phyloP scores from a whole-genome alignment of 1,139 yeast genomes.

The Diutina siamensis region DNA sequence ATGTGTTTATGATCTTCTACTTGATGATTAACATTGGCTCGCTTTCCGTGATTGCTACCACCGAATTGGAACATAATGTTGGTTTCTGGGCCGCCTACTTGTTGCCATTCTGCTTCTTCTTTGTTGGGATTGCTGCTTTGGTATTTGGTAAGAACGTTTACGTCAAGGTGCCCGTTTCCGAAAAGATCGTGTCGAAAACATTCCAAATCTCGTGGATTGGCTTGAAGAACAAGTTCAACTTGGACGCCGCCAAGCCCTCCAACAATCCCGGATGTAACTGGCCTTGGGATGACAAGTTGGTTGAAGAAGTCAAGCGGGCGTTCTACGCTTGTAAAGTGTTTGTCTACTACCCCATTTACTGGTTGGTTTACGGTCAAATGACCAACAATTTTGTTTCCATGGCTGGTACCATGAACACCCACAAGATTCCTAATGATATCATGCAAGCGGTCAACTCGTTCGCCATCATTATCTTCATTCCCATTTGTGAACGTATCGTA shows the following conservation, averaged over 20 bases:
- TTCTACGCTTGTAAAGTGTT: constrained; percentile 54
- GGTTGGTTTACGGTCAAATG: constrained; percentile 64
- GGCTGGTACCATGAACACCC: constrained; percentile 54
- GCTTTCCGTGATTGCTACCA: constrained; percentile 30
- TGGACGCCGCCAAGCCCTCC: constrained; percentile 48
- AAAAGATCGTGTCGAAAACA: constrained; percentile 47
- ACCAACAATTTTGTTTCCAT: constrained; percentile 51
- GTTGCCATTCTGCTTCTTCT: constrained; percentile 58
- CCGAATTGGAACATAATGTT: constrained; percentile 24
- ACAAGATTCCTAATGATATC: constrained; percentile 56
- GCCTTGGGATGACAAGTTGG: constrained; percentile 51
- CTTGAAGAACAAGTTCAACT: constrained; percentile 35
- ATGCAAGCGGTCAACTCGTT: constrained; percentile 54
- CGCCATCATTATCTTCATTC: constrained; percentile 50
- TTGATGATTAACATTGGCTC: constrained; percentile 33
- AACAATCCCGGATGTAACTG: constrained; percentile 27
- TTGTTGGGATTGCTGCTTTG: constrained; percentile 45
- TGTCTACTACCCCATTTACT: constrained; percentile 48
- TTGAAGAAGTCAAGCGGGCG: constrained; percentile 51
- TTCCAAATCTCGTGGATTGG: constrained; percentile 39
- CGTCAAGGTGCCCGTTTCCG: constrained; percentile 51
- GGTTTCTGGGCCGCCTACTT: constrained; percentile 36
- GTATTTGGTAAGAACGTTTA: constrained; percentile 45
- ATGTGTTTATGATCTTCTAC: constrained; percentile 31
- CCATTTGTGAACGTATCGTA: constrained; percentile 39